Evolutionary conservation across 78 protist species (phyloP).

Genomic region (Dictyostelium intermedium): DNA sequence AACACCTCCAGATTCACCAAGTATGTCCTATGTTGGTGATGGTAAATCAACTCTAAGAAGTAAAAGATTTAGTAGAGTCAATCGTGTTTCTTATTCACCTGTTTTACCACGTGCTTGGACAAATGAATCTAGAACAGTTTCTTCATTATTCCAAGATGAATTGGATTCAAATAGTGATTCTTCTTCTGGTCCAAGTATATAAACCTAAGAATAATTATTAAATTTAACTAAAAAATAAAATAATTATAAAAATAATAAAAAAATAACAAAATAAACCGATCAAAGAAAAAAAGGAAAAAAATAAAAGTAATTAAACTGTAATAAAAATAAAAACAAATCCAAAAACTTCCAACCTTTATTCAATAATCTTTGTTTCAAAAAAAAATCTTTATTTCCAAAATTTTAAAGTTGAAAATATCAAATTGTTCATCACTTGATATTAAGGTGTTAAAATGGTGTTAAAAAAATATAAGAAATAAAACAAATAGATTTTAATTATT

Average conservation of each 20-base stretch:
- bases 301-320: neutral
- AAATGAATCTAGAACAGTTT: conserved; percentile 49
- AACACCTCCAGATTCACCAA: conserved; percentile 62
- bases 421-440: no score
- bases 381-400: no score
- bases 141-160: conserved; percentile 67
- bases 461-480: neutral
- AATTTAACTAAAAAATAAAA: no score
- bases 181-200: neutral
- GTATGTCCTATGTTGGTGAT: neutral
- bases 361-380: no score
- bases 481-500: neutral
- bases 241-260: neutral
- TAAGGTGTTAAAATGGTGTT: no score
- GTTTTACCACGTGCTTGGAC: conserved; percentile 1
- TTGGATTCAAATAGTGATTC: neutral
- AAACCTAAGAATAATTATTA: neutral
- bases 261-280: neutral
- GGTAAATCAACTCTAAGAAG: conserved; percentile 29
- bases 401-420: no score
- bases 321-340: no score
- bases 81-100: conserved; percentile 53
- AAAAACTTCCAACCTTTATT: no score
- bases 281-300: neutral
- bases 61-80: conserved; percentile 48